phyloP scores from a whole-genome alignment of 1,139 yeast genomes.

The Lodderomyces jiufengensis region DNA sequence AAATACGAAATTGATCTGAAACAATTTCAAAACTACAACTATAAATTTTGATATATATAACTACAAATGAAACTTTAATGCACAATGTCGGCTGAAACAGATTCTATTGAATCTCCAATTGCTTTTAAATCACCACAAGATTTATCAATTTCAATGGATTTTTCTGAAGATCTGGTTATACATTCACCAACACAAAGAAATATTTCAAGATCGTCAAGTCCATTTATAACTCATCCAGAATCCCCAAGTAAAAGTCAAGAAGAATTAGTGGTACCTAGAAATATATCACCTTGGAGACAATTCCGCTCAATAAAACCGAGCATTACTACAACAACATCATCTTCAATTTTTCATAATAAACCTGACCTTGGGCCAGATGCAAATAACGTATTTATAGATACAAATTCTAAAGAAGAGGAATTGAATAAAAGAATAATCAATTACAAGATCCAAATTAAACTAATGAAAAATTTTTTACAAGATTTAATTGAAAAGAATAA shows the following conservation, averaged over 20 bases:
- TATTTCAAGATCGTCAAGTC: conserved; percentile 21
- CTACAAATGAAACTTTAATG: too few relatives aligned
- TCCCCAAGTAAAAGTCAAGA: conserved; percentile 2
- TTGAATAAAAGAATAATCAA: conserved; percentile 39
- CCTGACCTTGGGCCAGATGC: conserved; percentile 4
- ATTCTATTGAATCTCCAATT: conserved; percentile 4
- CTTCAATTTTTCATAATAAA: conserved; percentile 12
- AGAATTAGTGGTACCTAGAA: not conserved
- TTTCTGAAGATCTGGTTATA: not conserved
- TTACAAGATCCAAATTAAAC: conserved; percentile 40
- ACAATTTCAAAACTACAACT: not conserved
- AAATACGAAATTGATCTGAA: conserved; percentile 2
- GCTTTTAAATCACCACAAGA: conserved; percentile 6
- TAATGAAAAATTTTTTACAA: conserved; percentile 41
- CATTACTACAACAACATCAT: not conserved
- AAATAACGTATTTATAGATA: conserved; percentile 1
- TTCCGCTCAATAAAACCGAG: conserved; percentile 19
- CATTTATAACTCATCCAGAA: conserved; percentile 27
- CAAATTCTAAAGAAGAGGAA: conserved; percentile 25
- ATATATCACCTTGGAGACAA: conserved; percentile 30
- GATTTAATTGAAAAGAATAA: conserved; percentile 29
- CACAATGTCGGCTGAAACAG: conserved; percentile 3
- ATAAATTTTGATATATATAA: not conserved
- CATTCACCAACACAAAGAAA: conserved; percentile 1
- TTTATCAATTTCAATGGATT: not conserved